These are phyloP conservation scores for Camelina sativa DNA, from an alignment of 345 rosid genomes.

Conservation along the genomic window DNA sequence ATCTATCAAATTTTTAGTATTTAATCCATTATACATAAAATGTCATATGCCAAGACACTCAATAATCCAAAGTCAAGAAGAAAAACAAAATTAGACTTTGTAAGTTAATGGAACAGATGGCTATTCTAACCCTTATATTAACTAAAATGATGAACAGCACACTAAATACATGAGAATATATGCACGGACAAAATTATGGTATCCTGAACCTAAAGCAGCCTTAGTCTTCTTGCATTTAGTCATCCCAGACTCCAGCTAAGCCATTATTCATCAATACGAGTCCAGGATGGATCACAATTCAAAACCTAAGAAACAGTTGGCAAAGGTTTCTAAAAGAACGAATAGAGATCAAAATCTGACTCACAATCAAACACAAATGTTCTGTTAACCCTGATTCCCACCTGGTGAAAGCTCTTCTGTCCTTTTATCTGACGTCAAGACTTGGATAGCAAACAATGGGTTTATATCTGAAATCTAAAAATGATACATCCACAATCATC, in stretches of 20 bases:
- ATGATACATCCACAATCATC: constrained; percentile 39
- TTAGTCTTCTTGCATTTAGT: constrained; percentile 23
- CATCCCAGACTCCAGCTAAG: constrained; percentile 26
- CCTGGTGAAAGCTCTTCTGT: constrained; percentile 74
- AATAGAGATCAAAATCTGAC: constrained; percentile 32
- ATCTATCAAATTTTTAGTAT: neutral
- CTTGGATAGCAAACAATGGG: constrained; percentile 76
- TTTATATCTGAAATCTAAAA: constrained; percentile 83
- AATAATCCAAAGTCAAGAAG: constrained; percentile 7
- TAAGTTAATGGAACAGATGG: neutral
- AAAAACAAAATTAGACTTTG: neutral
- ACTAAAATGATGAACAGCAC: constrained; percentile 18
- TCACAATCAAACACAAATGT: constrained; percentile 34
- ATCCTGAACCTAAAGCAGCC: constrained; percentile 16
- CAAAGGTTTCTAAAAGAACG: neutral
- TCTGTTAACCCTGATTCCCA: constrained; percentile 44
- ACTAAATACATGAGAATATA: constrained; percentile 16
- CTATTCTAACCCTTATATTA: neutral
- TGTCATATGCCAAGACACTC: constrained; percentile 26
- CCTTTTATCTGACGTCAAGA: constrained; percentile 89
- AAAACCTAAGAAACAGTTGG: constrained; percentile 24
- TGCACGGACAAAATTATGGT: neutral
- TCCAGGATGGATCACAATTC: constrained; percentile 12
- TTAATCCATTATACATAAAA: neutral
- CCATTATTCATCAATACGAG: constrained; percentile 29